phyloP scores from a whole-genome alignment of 805 yeast genomes.

The Torulaspora microellipsoides region DNA sequence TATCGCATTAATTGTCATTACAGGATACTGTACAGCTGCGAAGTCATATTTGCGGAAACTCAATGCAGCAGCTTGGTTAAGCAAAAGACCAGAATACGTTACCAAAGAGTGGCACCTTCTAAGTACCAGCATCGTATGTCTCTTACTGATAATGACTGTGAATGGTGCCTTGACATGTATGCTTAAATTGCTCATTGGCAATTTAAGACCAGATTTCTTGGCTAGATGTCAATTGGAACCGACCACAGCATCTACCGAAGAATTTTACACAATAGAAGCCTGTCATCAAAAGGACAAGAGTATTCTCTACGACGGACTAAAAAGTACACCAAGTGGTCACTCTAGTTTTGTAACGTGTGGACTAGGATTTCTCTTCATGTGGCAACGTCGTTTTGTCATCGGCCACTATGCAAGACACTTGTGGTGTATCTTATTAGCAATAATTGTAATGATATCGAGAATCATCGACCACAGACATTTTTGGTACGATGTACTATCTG shows the following conservation, averaged over 20 bases:
- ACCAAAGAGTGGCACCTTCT: slow-evolving; percentile 22
- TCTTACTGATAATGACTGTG: slow-evolving; percentile 19
- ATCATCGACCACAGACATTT: slow-evolving; percentile 31
- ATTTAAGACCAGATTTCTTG: slow-evolving; percentile 31
- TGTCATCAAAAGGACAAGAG: slow-evolving; percentile 20
- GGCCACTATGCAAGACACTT: slow-evolving; percentile 18
- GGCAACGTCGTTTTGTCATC: slow-evolving; percentile 23
- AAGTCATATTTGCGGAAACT: slow-evolving; percentile 5
- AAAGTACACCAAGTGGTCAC: slow-evolving; percentile 34
- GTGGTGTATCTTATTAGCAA: slow-evolving; percentile 27
- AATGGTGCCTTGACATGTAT: slow-evolving; percentile 27
- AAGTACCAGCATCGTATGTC: slow-evolving; percentile 21
- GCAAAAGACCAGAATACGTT: slow-evolving; percentile 18
- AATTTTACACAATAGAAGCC: slow-evolving; percentile 12
- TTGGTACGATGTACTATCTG: slow-evolving; percentile 30
- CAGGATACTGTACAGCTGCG: slow-evolving; percentile 18
- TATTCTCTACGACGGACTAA: slow-evolving; percentile 27
- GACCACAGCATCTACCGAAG: not conserved
- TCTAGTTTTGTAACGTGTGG: slow-evolving; percentile 24
- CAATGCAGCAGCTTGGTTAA: slow-evolving; percentile 6
- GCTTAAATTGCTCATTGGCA: slow-evolving; percentile 25
- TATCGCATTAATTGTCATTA: slow-evolving; percentile 9
- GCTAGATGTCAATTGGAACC: slow-evolving; percentile 23
- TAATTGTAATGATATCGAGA: slow-evolving; percentile 28
- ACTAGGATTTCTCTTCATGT: slow-evolving; percentile 22